Evolutionary conservation across 345 rosid genomes (phyloP), one percentile per base, ranked within the genome.

Genomic region (Hibiscus mutabilis): DNA sequence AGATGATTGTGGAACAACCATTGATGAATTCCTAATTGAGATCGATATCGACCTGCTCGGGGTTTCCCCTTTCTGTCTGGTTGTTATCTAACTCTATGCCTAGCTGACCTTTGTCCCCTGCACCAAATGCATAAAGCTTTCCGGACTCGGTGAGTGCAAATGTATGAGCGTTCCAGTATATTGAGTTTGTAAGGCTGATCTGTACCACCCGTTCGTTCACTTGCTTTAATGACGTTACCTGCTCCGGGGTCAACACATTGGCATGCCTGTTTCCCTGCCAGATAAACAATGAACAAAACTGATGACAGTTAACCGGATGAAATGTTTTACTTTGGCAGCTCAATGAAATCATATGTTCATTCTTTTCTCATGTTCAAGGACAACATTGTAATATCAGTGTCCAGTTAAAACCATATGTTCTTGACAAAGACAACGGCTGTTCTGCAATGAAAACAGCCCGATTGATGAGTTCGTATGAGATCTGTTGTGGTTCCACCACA

Each of bases 91-190:
- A 90, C 75, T 87, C 85, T 46, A 85, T 75, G 25, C 97, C 97
- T 3, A 95, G 96, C 85, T 95, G 97, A 72, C 99, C 99, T 69
- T 82, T 92, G 80, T 95, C 97, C 18, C 99, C 99, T 0, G 96
- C 89, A 0, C 99, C 99, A 52, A 95, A 92, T 0, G 97, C 96
- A 15, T 85, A 95, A 1, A 95, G 82, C 76, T 84, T 87, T 53
- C 99, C 99, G 0, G 93, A 86, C 78, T 92, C 97, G 0, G 96
- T 84, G 70, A 92, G 88, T 2, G 97, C 97, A 73, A 95, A 85
- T 0, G 99, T 95, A 82, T 95, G 99, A 6, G 97, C 91, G 37
- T 81, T 87, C 96, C 92, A 92, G 74, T 85, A 81, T 75, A 84
- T 74, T 0, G 92, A 86, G 75, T 95, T 95, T 56, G 97, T 95